Conservation (phyloP, 83 land plant genomes). For the Diphasiastrum complanatum region DNA sequence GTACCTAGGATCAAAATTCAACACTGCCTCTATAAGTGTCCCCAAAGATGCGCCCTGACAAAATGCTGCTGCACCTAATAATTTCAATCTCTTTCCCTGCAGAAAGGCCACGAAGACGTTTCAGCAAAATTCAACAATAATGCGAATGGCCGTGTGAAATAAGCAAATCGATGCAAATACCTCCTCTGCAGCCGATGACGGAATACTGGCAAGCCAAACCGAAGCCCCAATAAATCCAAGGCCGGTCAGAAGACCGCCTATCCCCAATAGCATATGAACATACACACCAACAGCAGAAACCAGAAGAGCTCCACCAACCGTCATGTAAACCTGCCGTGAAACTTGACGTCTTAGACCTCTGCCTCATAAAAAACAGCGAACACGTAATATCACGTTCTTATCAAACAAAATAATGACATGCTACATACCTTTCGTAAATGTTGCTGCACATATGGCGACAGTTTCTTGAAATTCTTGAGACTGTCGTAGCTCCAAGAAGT, state of each 20-base stretch:
- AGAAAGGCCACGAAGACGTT: too few relatives aligned
- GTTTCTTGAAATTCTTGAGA: background rate
- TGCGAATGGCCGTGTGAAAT: background rate
- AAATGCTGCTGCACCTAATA: conserved; percentile 2
- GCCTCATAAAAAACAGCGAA: background rate
- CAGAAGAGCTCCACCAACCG: too few relatives aligned
- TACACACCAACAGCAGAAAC: background rate
- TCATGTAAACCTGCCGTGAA: background rate
- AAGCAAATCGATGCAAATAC: background rate
- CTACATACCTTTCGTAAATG: conserved; percentile 4
- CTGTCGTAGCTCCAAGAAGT: too few relatives aligned
- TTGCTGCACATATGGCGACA: background rate
- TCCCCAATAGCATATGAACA: background rate
- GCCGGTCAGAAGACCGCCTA: background rate
- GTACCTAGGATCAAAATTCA: conserved; percentile 13
- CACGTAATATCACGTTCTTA: background rate
- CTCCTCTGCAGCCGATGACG: background rate
- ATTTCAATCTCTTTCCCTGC: too few relatives aligned
- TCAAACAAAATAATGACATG: background rate
- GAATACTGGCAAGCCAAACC: background rate
- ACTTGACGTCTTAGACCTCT: background rate
- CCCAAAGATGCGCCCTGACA: conserved; percentile 12
- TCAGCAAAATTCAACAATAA: background rate
- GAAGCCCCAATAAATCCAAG: background rate
- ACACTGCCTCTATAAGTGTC: background rate